These are phyloP conservation scores for Coffea humblotiana DNA, from an alignment of 305 asterid species.

Conservation along the genomic window DNA sequence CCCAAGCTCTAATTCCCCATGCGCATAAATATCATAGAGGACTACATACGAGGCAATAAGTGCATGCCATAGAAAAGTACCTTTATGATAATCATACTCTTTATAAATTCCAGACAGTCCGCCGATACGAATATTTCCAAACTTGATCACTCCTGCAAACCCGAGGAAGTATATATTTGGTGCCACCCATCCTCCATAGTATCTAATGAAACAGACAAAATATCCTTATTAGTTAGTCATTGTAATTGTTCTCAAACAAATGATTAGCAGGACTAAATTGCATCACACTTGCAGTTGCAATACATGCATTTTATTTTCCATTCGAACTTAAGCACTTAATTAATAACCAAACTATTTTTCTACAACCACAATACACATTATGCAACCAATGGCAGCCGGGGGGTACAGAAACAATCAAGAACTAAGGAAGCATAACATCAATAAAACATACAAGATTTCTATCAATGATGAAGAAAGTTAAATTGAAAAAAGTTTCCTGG, in stretches of 20 bases:
- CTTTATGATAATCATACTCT: constrained; percentile 57
- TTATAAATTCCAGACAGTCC: constrained; percentile 97
- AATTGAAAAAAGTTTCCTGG: neutral
- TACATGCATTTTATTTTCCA: neutral
- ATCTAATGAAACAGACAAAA: constrained; percentile 48
- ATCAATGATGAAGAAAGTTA: neutral
- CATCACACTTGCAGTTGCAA: neutral
- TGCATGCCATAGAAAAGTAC: constrained; percentile 34
- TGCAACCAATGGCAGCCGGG: neutral
- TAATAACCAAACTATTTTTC: neutral
- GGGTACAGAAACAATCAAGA: neutral
- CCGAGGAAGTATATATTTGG: constrained; percentile 94
- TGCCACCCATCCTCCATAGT: constrained; percentile 98
- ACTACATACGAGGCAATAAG: constrained; percentile 6
- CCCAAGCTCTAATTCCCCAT: neutral
- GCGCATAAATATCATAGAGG: neutral
- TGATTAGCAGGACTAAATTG: neutral
- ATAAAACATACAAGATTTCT: neutral
- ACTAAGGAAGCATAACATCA: neutral
- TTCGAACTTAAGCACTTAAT: constrained; percentile 1
- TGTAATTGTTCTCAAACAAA: neutral
- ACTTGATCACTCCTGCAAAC: constrained; percentile 86
- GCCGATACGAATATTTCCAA: constrained; percentile 94
- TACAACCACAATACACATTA: neutral
- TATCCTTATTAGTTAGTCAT: constrained; percentile 30